Base-by-base conservation (phyloP, 139 green algal species). In the Chlamydomonas sp. region DNA sequence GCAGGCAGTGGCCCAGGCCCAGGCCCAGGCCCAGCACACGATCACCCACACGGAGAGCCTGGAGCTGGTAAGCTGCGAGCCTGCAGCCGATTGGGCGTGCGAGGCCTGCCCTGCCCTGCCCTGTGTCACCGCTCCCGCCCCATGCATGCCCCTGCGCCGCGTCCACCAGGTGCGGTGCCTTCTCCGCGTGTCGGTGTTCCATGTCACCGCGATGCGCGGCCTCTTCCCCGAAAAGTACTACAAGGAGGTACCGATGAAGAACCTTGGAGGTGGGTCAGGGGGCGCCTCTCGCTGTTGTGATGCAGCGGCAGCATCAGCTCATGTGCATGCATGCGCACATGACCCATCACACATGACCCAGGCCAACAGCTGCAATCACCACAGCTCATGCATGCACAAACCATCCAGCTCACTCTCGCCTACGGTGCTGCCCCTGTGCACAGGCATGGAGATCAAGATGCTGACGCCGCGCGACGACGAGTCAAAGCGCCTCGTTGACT, bases 361-460 rank as follows among this genome's bases (percentile, higher is more conserved):
- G 29, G 5, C 54, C n/a, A 70, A 36, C 43, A 39, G 26, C 24
- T 22, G 48, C 49, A 36, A 26, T 3, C 1, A 39, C 24, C 47
- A 36, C 1, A 24, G 20, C 24, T 30, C 6, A 16, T 63, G 16
- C 28, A 59, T n/a, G 48, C 38, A 65, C 31, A 6, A 33, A 50
- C 29, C 8, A 5, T 3, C 28, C 48, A 64, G 37, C 29, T 33
- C 29, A 10, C 24, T 37, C 39, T 39, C 26, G 3, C n/a, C 29
- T 31, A 35, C 50, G 36, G 36, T 66, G 6, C 35, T 39, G 33
- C 35, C 28, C 8, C 2, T 60, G 48, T 66, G 28, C 35, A 54
- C 48, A 91, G 86, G 80, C 57, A 89, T 91, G 82, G 43, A 85
- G 35, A 77, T 90, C 37, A 83, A 87, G 65, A 79, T 88, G 77